A percentile compares a stretch with the other conserved stretches of the same genome.
Conservation (phyloP, 768 basidiomycete genomes). For the Lactarius akahatsu region DNA sequence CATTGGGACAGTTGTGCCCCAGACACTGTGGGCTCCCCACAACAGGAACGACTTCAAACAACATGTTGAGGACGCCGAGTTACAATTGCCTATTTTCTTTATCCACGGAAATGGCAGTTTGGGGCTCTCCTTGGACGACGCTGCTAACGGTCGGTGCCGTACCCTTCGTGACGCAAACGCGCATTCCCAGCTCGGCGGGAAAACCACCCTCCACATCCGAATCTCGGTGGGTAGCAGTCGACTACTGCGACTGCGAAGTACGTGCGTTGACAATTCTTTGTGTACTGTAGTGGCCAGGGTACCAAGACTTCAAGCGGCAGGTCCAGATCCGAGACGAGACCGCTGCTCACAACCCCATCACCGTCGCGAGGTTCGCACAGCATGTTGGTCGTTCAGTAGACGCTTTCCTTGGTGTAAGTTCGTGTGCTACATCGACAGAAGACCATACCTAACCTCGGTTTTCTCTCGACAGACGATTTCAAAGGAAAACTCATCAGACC, state of each 20-base stretch:
- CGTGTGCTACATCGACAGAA: not conserved
- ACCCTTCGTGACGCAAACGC: slow-evolving; percentile 5
- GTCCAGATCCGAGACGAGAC: slow-evolving; percentile 24
- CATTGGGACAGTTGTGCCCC: slow-evolving; percentile 22
- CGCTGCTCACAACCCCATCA: slow-evolving; percentile 5
- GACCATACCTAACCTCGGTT: not conserved
- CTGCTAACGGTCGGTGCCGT: slow-evolving; percentile 7
- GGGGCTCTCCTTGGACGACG: slow-evolving; percentile 16
- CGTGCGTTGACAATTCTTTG: not conserved
- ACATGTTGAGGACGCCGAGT: slow-evolving; percentile 14
- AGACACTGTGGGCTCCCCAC: slow-evolving; percentile 17
- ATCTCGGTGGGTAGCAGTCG: slow-evolving; percentile 16
- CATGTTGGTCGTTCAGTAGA: slow-evolving; percentile 21
- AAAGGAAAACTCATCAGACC: not conserved
- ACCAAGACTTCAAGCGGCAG: slow-evolving; percentile 15
- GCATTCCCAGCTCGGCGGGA: slow-evolving; percentile 17
- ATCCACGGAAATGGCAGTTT: slow-evolving; percentile 8
- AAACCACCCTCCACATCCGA: slow-evolving; percentile 12
- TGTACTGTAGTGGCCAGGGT: slow-evolving; percentile 21
- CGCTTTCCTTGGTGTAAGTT: slow-evolving; percentile 21
- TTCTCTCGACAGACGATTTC: not conserved
- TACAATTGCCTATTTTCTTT: slow-evolving; percentile 27
- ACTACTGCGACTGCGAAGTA: not conserved
- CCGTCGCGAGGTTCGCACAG: slow-evolving; percentile 20
- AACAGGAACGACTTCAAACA: slow-evolving; percentile 7